Evolutionary conservation across 2,329 filamentous ascomycete species (phyloP).

Genomic region (Berkeleyomyces rouxiae): DNA sequence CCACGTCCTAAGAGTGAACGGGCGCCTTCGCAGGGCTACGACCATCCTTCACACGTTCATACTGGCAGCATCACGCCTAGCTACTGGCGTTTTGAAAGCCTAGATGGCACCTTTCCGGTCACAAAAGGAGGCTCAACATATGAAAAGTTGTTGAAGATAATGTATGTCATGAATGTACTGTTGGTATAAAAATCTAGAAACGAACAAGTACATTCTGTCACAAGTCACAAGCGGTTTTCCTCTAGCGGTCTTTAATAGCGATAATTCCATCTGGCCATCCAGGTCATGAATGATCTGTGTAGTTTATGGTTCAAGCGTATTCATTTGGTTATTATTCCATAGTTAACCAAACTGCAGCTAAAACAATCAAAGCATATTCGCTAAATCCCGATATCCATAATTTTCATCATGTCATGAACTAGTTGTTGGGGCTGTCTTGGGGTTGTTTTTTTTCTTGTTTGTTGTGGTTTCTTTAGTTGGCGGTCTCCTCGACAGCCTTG

Average conservation of each 20-base stretch:
- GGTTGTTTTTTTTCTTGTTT: slow-evolving; percentile 13
- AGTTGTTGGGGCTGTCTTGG: not conserved
- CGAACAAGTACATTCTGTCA: too few species aligned
- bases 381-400: not conserved
- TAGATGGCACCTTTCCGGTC: not conserved
- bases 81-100: not conserved
- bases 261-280: too few species aligned
- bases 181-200: too few species aligned
- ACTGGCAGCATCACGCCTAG: not conserved
- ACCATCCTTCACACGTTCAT: not conserved
- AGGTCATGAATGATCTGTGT: too few species aligned
- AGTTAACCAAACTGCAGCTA: not conserved
- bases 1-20: not conserved
- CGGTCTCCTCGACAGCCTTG: slow-evolving; percentile 38
- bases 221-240: too few species aligned
- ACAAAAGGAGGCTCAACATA: not conserved
- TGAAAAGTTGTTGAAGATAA: not conserved
- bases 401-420: slow-evolving; percentile 12
- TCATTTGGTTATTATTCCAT: too few species aligned
- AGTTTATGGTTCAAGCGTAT: too few species aligned
- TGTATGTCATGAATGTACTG: not conserved
- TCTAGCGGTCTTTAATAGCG: too few species aligned
- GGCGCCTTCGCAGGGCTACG: not conserved
- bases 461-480: not conserved
- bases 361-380: not conserved